A percentile compares a stretch with the other conserved stretches of the same genome.
These are phyloP conservation scores for Chrysoporthe puriensis DNA, from an alignment of 2,329 filamentous ascomycete genomes.

Conservation along the genomic window DNA sequence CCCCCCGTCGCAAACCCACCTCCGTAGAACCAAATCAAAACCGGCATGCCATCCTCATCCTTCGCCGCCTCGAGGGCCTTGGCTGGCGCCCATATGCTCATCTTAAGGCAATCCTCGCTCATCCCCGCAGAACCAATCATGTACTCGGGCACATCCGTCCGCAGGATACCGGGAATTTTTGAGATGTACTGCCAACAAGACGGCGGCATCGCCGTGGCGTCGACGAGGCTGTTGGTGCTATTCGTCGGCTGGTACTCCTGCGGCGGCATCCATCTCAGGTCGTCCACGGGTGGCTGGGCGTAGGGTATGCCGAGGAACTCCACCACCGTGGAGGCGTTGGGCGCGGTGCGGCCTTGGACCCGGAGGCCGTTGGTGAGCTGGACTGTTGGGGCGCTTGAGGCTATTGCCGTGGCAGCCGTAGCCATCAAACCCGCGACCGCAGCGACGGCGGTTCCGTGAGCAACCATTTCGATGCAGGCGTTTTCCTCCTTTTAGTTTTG, in stretches of 20 bases:
- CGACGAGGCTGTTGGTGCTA: constrained; percentile 35
- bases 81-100: constrained; percentile 48
- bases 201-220: constrained; percentile 36
- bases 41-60: constrained; percentile 39
- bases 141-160: constrained; percentile 32
- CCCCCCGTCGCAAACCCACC: constrained; percentile 50
- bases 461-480: no score
- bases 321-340: constrained; percentile 31
- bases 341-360: constrained; percentile 13
- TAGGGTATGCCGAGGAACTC: constrained; percentile 45
- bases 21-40: constrained; percentile 52
- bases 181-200: constrained; percentile 22
- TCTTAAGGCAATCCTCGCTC: constrained; percentile 48
- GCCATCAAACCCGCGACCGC: no score
- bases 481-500: no score
- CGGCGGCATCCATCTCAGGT: constrained; percentile 38
- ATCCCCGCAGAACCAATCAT: constrained; percentile 31
- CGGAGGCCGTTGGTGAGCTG: constrained; percentile 14
- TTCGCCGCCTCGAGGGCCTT: constrained; percentile 17
- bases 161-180: constrained; percentile 10
- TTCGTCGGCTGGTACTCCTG: constrained; percentile 33
- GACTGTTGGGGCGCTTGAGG: background rate
- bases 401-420: no score
- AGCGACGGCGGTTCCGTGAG: no score
- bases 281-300: constrained; percentile 40